Percentiles rank a stretch among this genome's conserved stretches.
These are phyloP conservation scores for Solanum piurae DNA, from an alignment of 257 asterid genomes.

Conservation along the genomic window DNA sequence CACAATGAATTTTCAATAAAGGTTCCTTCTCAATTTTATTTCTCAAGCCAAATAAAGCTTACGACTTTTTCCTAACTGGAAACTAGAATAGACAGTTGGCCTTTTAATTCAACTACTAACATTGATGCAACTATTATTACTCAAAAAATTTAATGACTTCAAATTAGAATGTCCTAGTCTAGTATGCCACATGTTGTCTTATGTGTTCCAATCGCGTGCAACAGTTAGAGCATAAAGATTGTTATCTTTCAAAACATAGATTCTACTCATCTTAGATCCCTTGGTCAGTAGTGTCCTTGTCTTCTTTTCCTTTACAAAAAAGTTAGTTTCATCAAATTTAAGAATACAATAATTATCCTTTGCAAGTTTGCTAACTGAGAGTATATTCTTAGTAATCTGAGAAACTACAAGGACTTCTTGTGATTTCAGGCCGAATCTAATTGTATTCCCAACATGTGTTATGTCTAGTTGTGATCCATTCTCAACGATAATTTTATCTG, in stretches of 20 bases:
- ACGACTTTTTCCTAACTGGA: background rate
- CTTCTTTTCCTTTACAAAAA: no score
- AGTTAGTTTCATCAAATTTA: background rate
- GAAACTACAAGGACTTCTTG: background rate
- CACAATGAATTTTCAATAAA: background rate
- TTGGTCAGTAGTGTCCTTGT: background rate
- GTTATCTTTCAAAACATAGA: background rate
- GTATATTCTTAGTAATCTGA: no score
- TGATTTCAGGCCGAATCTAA: background rate
- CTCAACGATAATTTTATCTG: no score
- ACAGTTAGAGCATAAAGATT: background rate
- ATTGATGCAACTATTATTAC: background rate
- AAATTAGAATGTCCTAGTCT: background rate
- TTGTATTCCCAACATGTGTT: background rate
- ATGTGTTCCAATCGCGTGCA: background rate
- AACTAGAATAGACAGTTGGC: background rate
- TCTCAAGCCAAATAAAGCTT: background rate
- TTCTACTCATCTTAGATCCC: background rate
- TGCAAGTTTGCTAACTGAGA: background rate
- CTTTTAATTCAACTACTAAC: background rate
- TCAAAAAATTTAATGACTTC: background rate
- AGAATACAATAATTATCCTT: background rate
- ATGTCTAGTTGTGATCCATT: background rate
- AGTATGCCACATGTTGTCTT: background rate
- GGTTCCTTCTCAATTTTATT: background rate